Conservation (phyloP, 75 land plant species). For the Picea sitchensis region DNA sequence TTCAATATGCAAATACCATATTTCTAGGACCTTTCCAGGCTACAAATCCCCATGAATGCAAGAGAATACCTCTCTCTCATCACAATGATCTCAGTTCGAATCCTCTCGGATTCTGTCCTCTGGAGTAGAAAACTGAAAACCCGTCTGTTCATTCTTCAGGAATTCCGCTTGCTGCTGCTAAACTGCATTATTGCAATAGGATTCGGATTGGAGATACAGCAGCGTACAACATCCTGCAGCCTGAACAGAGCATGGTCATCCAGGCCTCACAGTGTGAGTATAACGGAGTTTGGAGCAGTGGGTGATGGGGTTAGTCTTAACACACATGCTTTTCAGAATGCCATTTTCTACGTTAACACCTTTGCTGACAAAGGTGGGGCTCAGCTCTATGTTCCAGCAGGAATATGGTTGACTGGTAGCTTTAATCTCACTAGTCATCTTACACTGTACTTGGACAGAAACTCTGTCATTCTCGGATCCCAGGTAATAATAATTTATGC, state of each 20-base stretch:
- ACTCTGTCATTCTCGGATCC: conserved; percentile 76
- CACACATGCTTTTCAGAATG: conserved; percentile 90
- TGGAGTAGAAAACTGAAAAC: too few relatives aligned
- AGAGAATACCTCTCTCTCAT: too few relatives aligned
- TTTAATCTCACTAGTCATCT: conserved; percentile 89
- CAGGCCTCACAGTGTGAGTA: conserved; percentile 77
- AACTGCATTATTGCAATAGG: too few relatives aligned
- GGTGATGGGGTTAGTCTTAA: conserved; percentile 86
- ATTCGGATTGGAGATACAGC: too few relatives aligned
- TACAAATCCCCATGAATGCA: too few relatives aligned
- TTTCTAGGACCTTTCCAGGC: too few relatives aligned
- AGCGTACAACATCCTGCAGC: background rate
- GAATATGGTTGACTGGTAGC: conserved; percentile 89
- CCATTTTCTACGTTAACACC: conserved; percentile 72
- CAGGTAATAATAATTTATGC: conserved; percentile 23
- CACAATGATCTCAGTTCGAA: too few relatives aligned
- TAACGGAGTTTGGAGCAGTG: conserved; percentile 91
- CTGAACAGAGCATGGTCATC: background rate
- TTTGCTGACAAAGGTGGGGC: conserved; percentile 92
- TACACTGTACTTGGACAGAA: conserved; percentile 73
- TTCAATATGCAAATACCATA: too few relatives aligned
- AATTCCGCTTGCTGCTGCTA: too few relatives aligned
- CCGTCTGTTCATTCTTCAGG: too few relatives aligned
- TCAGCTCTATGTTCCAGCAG: conserved; percentile 82
- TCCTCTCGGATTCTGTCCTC: too few relatives aligned